Evolutionary conservation across 768 basidiomycete species (phyloP).

Genomic region (Boletales sp.): DNA sequence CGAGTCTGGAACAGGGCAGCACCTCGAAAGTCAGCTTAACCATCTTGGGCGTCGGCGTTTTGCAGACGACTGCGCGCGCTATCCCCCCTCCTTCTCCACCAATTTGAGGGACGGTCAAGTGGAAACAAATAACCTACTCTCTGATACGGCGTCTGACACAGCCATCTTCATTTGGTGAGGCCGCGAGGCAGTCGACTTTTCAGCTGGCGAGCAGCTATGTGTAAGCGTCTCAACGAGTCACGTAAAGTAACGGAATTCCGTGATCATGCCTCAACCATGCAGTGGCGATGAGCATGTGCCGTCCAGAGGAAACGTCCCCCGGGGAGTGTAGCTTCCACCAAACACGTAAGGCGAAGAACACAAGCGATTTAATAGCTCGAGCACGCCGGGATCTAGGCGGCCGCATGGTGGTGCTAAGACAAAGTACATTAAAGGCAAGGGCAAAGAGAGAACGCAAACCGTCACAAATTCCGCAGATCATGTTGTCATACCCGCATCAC

Average conservation of each 20-base stretch:
- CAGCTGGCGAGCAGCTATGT: background rate
- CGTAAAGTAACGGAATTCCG: slow-evolving; percentile 31
- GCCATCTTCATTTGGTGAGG: slow-evolving; percentile 15
- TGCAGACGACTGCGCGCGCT: slow-evolving; percentile 13
- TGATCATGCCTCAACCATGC: slow-evolving; percentile 25
- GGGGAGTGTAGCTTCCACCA: background rate
- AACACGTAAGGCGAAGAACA: slow-evolving; percentile 16
- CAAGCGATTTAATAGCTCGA: slow-evolving; percentile 15
- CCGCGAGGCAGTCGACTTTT: slow-evolving; percentile 13
- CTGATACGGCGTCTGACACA: slow-evolving; percentile 15
- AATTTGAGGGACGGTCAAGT: slow-evolving; percentile 8
- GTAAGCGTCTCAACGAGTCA: slow-evolving; percentile 1
- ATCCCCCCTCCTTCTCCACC: slow-evolving; percentile 9
- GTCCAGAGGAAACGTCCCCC: background rate
- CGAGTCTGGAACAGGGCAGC: background rate
- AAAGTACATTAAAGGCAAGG: slow-evolving; percentile 13
- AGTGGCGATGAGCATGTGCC: slow-evolving; percentile 28
- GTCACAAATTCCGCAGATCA: slow-evolving; percentile 24
- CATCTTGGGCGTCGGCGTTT: slow-evolving; percentile 13
- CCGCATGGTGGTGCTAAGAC: slow-evolving; percentile 9
- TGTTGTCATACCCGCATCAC: slow-evolving; percentile 30
- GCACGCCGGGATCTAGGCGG: slow-evolving; percentile 15
- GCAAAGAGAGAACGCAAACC: slow-evolving; percentile 5
- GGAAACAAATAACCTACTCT: slow-evolving; percentile 3
- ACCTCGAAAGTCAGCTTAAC: background rate